These are phyloP conservation scores for Teunomyces pallodes DNA, from an alignment of 805 yeast genomes.

Conservation along the genomic window DNA sequence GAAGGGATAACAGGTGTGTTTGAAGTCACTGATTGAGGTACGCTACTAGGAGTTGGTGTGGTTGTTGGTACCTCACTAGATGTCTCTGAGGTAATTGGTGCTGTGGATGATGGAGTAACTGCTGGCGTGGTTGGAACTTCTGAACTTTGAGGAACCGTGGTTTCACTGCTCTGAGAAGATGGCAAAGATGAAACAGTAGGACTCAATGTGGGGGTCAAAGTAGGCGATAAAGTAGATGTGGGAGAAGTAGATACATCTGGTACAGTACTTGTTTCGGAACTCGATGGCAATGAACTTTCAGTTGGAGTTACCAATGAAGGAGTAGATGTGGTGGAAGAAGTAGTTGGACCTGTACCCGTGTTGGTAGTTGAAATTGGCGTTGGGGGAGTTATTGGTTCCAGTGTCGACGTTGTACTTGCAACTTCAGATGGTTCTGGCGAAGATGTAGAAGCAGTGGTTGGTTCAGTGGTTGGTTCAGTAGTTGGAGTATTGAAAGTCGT, in stretches of 20 bases:
- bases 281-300: background rate
- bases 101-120: background rate
- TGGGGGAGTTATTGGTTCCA: background rate
- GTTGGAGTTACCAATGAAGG: background rate
- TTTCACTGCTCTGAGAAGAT: too few species aligned
- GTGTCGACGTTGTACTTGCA: background rate
- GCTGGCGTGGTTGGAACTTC: background rate
- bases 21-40: background rate
- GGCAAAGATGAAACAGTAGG: too few species aligned
- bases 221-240: background rate
- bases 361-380: background rate
- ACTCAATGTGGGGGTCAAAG: background rate
- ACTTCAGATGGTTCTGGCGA: background rate
- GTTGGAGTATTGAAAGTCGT: background rate
- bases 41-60: background rate
- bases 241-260: background rate
- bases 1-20: background rate
- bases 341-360: background rate
- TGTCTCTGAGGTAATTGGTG: background rate
- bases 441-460: background rate
- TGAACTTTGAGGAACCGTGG: background rate
- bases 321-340: background rate
- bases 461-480: background rate
- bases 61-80: slow-evolving; percentile 1
- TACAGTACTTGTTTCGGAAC: background rate